A percentile compares a stretch with the other conserved stretches of the same genome.
Conservation (phyloP, 2,329 filamentous ascomycete species). For the Colletotrichum limetticola region DNA sequence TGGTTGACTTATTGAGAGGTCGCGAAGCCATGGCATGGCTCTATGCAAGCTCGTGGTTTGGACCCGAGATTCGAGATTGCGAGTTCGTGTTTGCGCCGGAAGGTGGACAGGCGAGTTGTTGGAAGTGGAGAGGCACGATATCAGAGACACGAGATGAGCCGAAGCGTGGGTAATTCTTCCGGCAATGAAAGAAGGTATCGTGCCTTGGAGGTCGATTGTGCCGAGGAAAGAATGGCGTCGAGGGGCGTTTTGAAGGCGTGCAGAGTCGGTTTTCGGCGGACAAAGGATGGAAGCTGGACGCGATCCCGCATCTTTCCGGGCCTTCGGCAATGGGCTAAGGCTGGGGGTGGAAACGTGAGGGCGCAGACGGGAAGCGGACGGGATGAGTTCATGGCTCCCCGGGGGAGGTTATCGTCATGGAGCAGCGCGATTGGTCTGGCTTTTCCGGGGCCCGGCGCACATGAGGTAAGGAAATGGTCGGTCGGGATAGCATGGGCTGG, state of each 20-base stretch:
- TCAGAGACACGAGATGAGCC: slow-evolving; percentile 30
- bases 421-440: slow-evolving; percentile 27
- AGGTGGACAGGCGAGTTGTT: neutral
- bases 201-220: neutral
- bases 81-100: neutral
- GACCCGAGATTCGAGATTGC: slow-evolving; percentile 6
- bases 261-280: slow-evolving; percentile 26
- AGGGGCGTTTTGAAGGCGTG: slow-evolving; percentile 1
- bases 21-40: slow-evolving; percentile 9
- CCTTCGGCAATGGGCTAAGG: slow-evolving; percentile 28
- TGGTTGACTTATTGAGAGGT: neutral
- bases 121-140: slow-evolving; percentile 26
- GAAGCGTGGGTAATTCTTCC: slow-evolving; percentile 11
- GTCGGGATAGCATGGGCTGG: neutral
- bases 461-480: slow-evolving; percentile 26
- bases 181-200: slow-evolving; percentile 20
- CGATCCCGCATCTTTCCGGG: slow-evolving; percentile 34
- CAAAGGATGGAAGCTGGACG: slow-evolving; percentile 15
- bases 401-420: slow-evolving; percentile 24
- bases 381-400: slow-evolving; percentile 13
- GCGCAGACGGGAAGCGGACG: slow-evolving; percentile 3
- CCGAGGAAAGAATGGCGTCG: slow-evolving; percentile 19
- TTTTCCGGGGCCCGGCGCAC: slow-evolving; percentile 26
- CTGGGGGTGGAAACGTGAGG: slow-evolving; percentile 4
- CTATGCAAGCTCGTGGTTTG: slow-evolving; percentile 30